phyloP scores from a whole-genome alignment of 2,329 filamentous ascomycete genomes.

The Fusarium brachygibbosum region DNA sequence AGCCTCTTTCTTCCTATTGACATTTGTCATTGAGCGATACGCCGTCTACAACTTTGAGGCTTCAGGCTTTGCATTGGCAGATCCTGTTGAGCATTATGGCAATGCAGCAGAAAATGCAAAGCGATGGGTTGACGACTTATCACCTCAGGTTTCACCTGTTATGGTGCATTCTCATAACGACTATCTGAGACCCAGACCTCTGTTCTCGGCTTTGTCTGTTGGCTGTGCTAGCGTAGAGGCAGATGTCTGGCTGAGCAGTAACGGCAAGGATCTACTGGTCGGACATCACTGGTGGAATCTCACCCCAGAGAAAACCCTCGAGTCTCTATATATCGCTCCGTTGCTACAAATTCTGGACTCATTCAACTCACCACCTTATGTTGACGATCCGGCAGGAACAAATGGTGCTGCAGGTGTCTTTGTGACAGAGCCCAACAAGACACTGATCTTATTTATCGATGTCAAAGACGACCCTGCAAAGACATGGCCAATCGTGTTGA shows the following conservation, averaged over 20 bases:
- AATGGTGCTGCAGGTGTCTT: constrained; percentile 65
- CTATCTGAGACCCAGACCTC: constrained; percentile 73
- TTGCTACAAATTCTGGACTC: constrained; percentile 69
- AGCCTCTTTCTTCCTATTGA: constrained; percentile 26
- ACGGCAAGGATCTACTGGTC: constrained; percentile 67
- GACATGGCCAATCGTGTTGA: constrained; percentile 47
- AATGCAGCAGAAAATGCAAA: constrained; percentile 29
- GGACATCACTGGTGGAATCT: constrained; percentile 67
- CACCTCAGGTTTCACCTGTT: constrained; percentile 32
- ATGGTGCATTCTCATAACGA: constrained; percentile 74
- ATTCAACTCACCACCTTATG: constrained; percentile 19
- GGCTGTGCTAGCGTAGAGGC: constrained; percentile 75
- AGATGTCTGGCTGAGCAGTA: constrained; percentile 71
- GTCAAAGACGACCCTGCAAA: constrained; percentile 65
- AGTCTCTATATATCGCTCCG: constrained; percentile 73
- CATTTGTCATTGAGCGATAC: constrained; percentile 30
- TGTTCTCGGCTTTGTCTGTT: constrained; percentile 71
- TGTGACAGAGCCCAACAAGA: constrained; percentile 63
- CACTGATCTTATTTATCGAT: constrained; percentile 75
- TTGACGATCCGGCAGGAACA: fast-evolving
- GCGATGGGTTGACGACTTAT: constrained; percentile 37
- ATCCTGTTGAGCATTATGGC: constrained; percentile 25
- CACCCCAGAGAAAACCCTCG: constrained; percentile 68
- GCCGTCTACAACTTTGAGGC: constrained; percentile 34
- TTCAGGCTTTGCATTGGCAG: constrained; percentile 26